phyloP scores from a whole-genome alignment of 208 protist genomes.

The Leishmania mexicana region DNA sequence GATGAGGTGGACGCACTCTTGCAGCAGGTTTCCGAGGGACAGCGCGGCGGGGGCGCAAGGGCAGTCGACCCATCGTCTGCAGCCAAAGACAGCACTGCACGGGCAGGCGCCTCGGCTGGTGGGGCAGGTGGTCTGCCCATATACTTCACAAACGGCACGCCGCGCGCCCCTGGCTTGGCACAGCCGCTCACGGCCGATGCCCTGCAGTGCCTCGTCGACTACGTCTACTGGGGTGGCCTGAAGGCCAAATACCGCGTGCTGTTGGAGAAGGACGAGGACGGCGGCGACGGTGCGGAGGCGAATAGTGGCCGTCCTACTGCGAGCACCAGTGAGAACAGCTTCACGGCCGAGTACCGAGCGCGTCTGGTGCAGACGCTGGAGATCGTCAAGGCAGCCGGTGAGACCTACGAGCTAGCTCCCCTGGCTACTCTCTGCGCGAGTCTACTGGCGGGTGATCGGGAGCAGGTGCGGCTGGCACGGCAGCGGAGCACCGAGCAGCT shows the following conservation, averaged over 20 bases:
- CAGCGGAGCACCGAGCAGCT: constrained; percentile 45
- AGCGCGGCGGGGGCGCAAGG: not conserved
- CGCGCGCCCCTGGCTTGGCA: constrained; percentile 59
- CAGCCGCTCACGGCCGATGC: constrained; percentile 54
- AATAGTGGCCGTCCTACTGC: not conserved
- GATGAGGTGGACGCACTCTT: constrained; percentile 43
- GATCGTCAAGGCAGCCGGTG: constrained; percentile 40
- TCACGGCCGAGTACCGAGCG: constrained; percentile 21
- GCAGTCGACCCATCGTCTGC: not conserved
- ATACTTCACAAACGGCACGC: constrained; percentile 78
- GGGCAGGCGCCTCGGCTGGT: not conserved
- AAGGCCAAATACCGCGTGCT: constrained; percentile 48
- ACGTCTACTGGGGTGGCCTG: constrained; percentile 77
- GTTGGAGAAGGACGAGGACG: constrained; percentile 44
- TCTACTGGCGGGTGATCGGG: constrained; percentile 41
- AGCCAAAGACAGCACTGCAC: not conserved
- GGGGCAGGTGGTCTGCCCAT: constrained; percentile 20
- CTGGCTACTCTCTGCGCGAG: constrained; percentile 54
- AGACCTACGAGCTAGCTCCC: constrained; percentile 49
- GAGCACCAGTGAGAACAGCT: constrained; percentile 4
- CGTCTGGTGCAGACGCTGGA: constrained; percentile 35
- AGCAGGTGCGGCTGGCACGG: constrained; percentile 40
- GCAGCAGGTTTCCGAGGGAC: constrained; percentile 18
- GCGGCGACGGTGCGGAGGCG: constrained; percentile 3
- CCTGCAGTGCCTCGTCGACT: constrained; percentile 62